Evolutionary conservation across 2,329 filamentous ascomycete genomes (phyloP), one percentile per base, ranked within the genome.

Genomic region (Aureobasidium musti): DNA sequence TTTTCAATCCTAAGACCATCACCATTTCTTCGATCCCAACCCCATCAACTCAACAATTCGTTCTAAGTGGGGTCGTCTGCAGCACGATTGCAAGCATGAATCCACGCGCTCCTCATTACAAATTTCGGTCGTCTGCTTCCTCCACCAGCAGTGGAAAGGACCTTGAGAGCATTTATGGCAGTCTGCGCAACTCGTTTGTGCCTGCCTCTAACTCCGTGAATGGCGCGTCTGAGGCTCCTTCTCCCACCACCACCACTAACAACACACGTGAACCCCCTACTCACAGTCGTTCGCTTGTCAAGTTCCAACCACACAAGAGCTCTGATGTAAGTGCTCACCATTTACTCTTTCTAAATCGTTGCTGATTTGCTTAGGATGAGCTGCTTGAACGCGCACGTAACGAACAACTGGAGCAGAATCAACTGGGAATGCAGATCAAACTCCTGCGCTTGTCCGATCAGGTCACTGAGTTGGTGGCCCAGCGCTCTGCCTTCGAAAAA

Each of bases 101-200:
- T 14, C 41, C 57, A 17, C 57, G 43, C 19, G 57, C 57, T 0
- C 57, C 57, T 4, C 57, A 61, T 11, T 61, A 61, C 57, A 61
- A 37, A 7, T 61, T 35, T 14, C 17, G 35, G 5, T 3, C 57
- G 2, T 26, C 57, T 1, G 14, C 56, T 3, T n/a, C 23, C 5
- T 26, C 23, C 26, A 35, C 21, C 56, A 57, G 54, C 21, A 57
- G n/a, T 14, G 43, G 28, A 19, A 49, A 11, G 8, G 43, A 61
- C n/a, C 43, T 61, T 3, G 57, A 26, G 2, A 61, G 23, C 14
- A 41, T 61, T 5, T 47, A 49, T 19, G 57, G 57, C 6, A 35
- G 41, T 19, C 11, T 61, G 57, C 41, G 28, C 43, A 61, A 45
- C 17, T 17, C n/a, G 2, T 47, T 49, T 19, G 57, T 49, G 28